Base-by-base conservation (phyloP, 495 filamentous ascomycete genomes). In the Lasiosphaeria hispida region DNA sequence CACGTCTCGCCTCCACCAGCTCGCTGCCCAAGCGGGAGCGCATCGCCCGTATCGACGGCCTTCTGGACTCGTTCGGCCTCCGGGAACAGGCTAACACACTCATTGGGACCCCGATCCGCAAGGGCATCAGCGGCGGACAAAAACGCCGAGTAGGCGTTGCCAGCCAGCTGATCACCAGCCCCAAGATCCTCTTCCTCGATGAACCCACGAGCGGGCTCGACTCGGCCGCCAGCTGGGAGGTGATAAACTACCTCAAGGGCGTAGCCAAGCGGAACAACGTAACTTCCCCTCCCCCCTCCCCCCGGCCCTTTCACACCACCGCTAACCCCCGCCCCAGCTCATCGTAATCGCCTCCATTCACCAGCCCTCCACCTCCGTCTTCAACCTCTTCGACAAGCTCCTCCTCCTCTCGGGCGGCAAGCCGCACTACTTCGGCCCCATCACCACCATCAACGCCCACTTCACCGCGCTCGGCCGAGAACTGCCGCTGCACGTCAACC, bases 171-270 rank as follows among this genome's bases (percentile, higher is more conserved):
- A 87, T 95, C 62, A 92, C 89, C 9, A 80, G 76, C 51, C 90
- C 90, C 0, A 87, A 86, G 71, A 85, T 95, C 11, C 59, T 94
- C 56, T 92, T 94, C 61, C 63, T 94, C 48, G 90, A 94, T 67
- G 90, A 92, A 66, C 90, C 89, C 7, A 94, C 89, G 0, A 88
- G 84, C 53, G 90, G 90, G 11, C 69, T 94, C 35, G 90, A 94
- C 67, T 87, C 84, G 38, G 89, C 91, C 57, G 87, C 87, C 0
- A 90, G 92, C 0, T 91, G 80, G 72, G 90, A 86, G 0, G 92
- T 96, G 58, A 78, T 96, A 7, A 82, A 83, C 23, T 95, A 94
- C 73, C 70, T 96, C 56, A 87, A 85, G 76, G 75, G 80, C 18
- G 75, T 92, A 43, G 89, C 84, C 0, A 78, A 77, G 63, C 70